Conservation (phyloP, 169 alveolate genomes). For the Blepharisma undulans region DNA sequence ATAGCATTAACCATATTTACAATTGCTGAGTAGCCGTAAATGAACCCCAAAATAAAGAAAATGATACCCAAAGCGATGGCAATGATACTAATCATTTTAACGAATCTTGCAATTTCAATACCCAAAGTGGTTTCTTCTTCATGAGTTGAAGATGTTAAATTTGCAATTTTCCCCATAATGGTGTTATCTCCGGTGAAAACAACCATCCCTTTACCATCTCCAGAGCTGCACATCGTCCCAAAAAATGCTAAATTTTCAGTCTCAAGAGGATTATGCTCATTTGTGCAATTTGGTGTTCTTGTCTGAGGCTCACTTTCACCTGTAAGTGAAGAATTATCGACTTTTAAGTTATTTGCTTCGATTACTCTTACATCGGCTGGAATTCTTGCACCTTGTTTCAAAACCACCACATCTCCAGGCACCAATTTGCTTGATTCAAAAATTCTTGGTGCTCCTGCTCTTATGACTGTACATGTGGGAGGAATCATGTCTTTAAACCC, state of each 20-base stretch:
- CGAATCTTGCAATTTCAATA: slow-evolving; percentile 81
- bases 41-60: slow-evolving; percentile 76
- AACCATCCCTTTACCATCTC: slow-evolving; percentile 65
- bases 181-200: slow-evolving; percentile 85
- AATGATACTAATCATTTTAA: slow-evolving; percentile 74
- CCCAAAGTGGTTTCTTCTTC: slow-evolving; percentile 79
- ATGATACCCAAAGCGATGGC: slow-evolving; percentile 78
- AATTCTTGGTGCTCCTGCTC: slow-evolving; percentile 63
- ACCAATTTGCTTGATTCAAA: slow-evolving; percentile 65
- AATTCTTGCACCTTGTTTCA: slow-evolving; percentile 74
- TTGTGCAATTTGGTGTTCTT: slow-evolving; percentile 48
- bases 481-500: slow-evolving; percentile 77
- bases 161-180: slow-evolving; percentile 86
- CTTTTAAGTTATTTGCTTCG: slow-evolving; percentile 66
- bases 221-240: slow-evolving; percentile 71
- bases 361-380: slow-evolving; percentile 82
- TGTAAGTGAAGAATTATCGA: slow-evolving; percentile 78
- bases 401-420: slow-evolving; percentile 71
- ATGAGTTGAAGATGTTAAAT: slow-evolving; percentile 74
- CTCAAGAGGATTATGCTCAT: slow-evolving; percentile 52
- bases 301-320: slow-evolving; percentile 80
- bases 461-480: slow-evolving; percentile 59
- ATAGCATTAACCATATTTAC: slow-evolving; percentile 77
- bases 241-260: slow-evolving; percentile 75
- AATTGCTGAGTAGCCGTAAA: slow-evolving; percentile 68